Evolutionary conservation across 768 basidiomycete genomes (phyloP).

Genomic region (Myochromella boudieri): DNA sequence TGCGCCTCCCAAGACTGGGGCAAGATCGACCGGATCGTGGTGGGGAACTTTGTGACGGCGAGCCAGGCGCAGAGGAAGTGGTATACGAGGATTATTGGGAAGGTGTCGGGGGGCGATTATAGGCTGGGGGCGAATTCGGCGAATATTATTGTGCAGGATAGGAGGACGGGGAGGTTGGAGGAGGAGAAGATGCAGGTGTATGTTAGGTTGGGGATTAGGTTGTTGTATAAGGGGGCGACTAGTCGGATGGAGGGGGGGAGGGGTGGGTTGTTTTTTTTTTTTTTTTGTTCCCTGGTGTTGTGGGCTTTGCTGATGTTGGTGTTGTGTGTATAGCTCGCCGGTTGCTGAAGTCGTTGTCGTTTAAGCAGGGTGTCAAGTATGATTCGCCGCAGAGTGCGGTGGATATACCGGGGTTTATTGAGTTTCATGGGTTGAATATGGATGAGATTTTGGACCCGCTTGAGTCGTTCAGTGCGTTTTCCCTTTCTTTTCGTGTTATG

Average conservation of each 20-base stretch:
- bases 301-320: conserved; percentile 6
- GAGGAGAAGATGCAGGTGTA: conserved; percentile 99
- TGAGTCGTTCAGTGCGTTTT: conserved; percentile 71
- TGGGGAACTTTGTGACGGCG: conserved; percentile 92
- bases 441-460: conserved; percentile 84
- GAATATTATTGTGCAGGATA: conserved; percentile 97
- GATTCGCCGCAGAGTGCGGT: conserved; percentile 80
- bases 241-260: conserved; percentile 86
- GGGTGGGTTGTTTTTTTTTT: conserved; percentile 45
- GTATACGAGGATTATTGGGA: conserved; percentile 87
- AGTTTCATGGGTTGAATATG: conserved; percentile 84
- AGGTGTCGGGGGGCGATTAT: conserved; percentile 86
- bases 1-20: conserved; percentile 95
- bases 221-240: conserved; percentile 90
- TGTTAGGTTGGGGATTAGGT: conserved; percentile 86
- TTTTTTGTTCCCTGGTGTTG: background rate
- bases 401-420: conserved; percentile 86
- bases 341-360: conserved; percentile 85
- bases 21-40: conserved; percentile 84
- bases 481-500: background rate
- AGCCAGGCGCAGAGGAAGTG: conserved; percentile 96
- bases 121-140: conserved; percentile 96
- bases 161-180: conserved; percentile 85
- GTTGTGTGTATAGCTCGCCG: conserved; percentile 52
- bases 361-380: conserved; percentile 94